Percentiles rank a stretch among this genome's conserved stretches.
Evolutionary conservation across 2,329 filamentous ascomycete species (phyloP).

Genomic region (Cladorrhinum sp.): DNA sequence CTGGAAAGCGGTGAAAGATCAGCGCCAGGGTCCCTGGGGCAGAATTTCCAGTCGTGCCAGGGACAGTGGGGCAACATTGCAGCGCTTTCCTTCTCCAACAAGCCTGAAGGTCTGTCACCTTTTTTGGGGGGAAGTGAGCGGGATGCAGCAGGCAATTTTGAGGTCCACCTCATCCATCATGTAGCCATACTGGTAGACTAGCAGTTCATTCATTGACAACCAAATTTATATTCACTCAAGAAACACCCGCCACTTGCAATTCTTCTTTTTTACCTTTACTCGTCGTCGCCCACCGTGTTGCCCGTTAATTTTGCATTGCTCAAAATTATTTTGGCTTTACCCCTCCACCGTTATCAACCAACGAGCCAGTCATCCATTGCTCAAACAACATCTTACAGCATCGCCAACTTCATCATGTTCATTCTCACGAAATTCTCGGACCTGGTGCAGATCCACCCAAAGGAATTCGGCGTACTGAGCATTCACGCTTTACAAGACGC

Average conservation of each 20-base stretch:
- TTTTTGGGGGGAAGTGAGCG: too few relatives aligned
- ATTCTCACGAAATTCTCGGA: constrained; percentile 76
- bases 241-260: not conserved
- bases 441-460: constrained; percentile 85
- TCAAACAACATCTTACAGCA: not conserved
- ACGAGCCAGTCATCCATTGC: not conserved
- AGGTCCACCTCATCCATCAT: not conserved
- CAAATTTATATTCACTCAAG: not conserved
- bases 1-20: constrained; percentile 8
- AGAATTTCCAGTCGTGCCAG: constrained; percentile 1
- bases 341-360: not conserved
- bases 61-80: not conserved
- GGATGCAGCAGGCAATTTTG: not conserved
- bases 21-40: not conserved
- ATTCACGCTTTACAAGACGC: constrained; percentile 88
- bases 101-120: too few relatives aligned
- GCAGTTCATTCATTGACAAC: not conserved
- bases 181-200: not conserved
- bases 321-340: not conserved
- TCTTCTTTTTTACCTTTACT: not conserved
- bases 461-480: constrained; percentile 82
- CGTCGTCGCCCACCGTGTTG: constrained; percentile 5
- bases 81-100: not conserved
- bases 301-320: not conserved
- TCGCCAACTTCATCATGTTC: not conserved